Percentiles rank a stretch among this genome's conserved stretches.
Evolutionary conservation across 257 asterid genomes (phyloP).

Genomic region (Primulina huaijiensis): DNA sequence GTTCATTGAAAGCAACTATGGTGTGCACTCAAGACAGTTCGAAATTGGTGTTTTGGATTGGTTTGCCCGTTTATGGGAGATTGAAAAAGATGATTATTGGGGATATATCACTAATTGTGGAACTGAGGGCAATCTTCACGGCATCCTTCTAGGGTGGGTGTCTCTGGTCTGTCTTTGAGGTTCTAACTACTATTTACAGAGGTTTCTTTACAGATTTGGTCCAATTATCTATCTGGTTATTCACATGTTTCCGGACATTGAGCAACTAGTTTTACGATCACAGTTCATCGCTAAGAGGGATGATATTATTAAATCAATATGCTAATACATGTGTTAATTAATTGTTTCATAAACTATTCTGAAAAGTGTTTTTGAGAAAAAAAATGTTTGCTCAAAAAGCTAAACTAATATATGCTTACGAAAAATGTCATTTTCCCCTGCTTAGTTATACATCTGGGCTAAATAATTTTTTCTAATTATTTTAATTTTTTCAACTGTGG

Average conservation of each 20-base stretch:
- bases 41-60: conserved; percentile 97
- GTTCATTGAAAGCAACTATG: conserved; percentile 93
- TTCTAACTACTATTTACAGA: conserved; percentile 3
- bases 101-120: conserved; percentile 97
- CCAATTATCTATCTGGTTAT: conserved; percentile 22
- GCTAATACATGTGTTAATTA: neutral
- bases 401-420: neutral
- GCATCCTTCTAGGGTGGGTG: conserved; percentile 82
- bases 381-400: too few relatives aligned
- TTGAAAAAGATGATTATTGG: conserved; percentile 87
- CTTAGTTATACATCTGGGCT: neutral
- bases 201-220: conserved; percentile 9
- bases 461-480: too few relatives aligned
- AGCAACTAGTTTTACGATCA: too few relatives aligned
- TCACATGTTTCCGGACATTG: too few relatives aligned
- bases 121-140: conserved; percentile 98
- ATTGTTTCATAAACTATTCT: too few relatives aligned
- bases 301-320: neutral
- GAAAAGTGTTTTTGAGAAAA: too few relatives aligned
- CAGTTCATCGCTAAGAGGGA: too few relatives aligned
- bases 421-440: neutral
- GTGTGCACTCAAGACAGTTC: conserved; percentile 93
- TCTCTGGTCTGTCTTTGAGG: conserved; percentile 15
- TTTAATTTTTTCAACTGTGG: neutral
- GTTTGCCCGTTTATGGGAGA: conserved; percentile 92